A percentile compares a stretch with the other conserved stretches of the same genome.
These are phyloP conservation scores for Cardamine occulta DNA, from an alignment of 345 rosid genomes.

Conservation along the genomic window DNA sequence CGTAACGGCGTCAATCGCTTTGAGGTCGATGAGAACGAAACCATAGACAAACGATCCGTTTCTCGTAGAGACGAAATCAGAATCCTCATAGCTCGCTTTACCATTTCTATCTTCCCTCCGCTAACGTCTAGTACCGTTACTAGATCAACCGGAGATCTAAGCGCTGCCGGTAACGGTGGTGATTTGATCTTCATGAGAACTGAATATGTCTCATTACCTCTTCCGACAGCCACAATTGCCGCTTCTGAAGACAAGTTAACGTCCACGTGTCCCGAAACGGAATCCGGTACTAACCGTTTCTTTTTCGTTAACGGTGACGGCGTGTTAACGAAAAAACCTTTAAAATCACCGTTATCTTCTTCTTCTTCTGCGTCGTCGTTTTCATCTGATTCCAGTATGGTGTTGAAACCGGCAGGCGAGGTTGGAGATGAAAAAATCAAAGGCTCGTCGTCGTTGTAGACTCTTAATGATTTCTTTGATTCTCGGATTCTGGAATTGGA, in stretches of 20 bases:
- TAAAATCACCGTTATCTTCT: constrained; percentile 49
- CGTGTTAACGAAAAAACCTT: constrained; percentile 60
- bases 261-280: constrained; percentile 47
- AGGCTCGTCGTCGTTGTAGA: constrained; percentile 87
- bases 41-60: constrained; percentile 78
- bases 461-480: constrained; percentile 50
- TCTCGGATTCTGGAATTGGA: constrained; percentile 35
- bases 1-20: constrained; percentile 69
- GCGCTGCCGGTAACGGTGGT: constrained; percentile 45
- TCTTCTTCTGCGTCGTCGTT: constrained; percentile 47
- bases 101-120: constrained; percentile 52
- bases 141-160: constrained; percentile 70
- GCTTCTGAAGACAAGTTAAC: constrained; percentile 64
- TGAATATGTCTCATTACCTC: constrained; percentile 57
- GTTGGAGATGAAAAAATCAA: constrained; percentile 62
- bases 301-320: constrained; percentile 37
- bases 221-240: constrained; percentile 66
- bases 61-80: constrained; percentile 63
- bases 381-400: constrained; percentile 84
- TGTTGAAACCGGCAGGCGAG: constrained; percentile 59
- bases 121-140: constrained; percentile 80
- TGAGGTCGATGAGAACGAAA: constrained; percentile 72
- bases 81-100: constrained; percentile 68
- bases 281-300: constrained; percentile 10
- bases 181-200: constrained; percentile 66